Percentiles rank a stretch among this genome's conserved stretches.
phyloP scores from a whole-genome alignment of 2,329 filamentous ascomycete genomes.

The Knufia petricola region DNA sequence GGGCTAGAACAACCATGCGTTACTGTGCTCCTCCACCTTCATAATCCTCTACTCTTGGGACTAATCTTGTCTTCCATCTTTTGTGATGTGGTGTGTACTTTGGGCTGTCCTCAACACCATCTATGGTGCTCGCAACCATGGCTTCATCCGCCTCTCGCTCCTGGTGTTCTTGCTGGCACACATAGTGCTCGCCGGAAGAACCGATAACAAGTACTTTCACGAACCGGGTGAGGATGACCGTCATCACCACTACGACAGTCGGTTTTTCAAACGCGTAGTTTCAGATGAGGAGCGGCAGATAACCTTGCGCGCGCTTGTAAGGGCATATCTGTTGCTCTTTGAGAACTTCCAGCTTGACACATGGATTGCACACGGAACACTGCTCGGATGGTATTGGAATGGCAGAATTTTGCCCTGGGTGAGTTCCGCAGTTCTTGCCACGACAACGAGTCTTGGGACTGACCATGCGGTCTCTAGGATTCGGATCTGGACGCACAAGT shows the following conservation, averaged over 20 bases:
- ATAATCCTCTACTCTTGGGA: neutral
- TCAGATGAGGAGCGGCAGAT: conserved; percentile 57
- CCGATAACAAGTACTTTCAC: conserved; percentile 51
- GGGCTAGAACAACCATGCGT: too few species aligned
- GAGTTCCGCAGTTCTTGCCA: neutral
- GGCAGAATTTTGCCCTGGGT: conserved; percentile 24
- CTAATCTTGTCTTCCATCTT: too few species aligned
- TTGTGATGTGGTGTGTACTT: too few species aligned
- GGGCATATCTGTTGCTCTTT: conserved; percentile 63
- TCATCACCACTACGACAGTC: conserved; percentile 63
- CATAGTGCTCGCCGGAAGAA: neutral
- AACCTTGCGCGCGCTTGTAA: conserved; percentile 59
- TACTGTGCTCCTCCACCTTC: too few species aligned
- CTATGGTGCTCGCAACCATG: too few species aligned
- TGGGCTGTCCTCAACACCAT: too few species aligned
- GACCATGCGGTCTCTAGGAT: conserved; percentile 40
- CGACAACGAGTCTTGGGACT: neutral
- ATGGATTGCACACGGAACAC: conserved; percentile 76
- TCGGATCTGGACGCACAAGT: conserved; percentile 69
- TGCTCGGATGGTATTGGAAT: conserved; percentile 89
- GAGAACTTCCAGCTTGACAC: conserved; percentile 59
- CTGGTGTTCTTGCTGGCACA: neutral
- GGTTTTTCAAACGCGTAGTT: conserved; percentile 58
- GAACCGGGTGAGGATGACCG: conserved; percentile 43
- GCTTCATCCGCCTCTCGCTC: neutral